Evolutionary conservation across 305 asterid species (phyloP).

Genomic region (Andrographis paniculata): DNA sequence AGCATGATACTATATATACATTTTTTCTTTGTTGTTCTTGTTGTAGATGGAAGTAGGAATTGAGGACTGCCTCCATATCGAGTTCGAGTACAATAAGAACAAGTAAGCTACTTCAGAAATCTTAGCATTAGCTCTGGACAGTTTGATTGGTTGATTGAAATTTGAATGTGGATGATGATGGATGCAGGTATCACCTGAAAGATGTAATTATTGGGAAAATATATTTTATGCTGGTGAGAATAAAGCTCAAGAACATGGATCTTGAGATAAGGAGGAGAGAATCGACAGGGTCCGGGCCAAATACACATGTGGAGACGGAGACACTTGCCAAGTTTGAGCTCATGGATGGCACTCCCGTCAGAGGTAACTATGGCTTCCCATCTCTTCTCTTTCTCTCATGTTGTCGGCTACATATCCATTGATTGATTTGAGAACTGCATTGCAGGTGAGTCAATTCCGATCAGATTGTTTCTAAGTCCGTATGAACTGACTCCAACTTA

Average conservation of each 20-base stretch:
- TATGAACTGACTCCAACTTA: conserved; percentile 90
- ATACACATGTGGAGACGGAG: conserved; percentile 97
- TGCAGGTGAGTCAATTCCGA: conserved; percentile 94
- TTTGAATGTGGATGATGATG: conserved; percentile 20
- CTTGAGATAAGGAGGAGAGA: conserved; percentile 94
- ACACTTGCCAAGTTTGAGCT: conserved; percentile 96
- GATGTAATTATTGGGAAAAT: conserved; percentile 92
- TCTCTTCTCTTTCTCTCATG: too few species aligned
- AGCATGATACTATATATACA: background rate
- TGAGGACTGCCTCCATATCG: conserved; percentile 98
- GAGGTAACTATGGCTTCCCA: conserved; percentile 38
- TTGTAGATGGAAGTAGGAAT: conserved; percentile 99
- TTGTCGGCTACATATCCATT: too few species aligned
- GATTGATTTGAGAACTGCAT: background rate
- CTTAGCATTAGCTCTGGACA: background rate
- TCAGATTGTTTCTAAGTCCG: conserved; percentile 89
- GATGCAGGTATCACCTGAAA: conserved; percentile 88
- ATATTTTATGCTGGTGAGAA: conserved; percentile 92
- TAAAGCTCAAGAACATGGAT: conserved; percentile 97
- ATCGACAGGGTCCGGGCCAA: conserved; percentile 92
- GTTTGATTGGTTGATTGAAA: background rate
- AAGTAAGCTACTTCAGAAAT: conserved; percentile 42
- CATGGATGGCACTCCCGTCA: conserved; percentile 99
- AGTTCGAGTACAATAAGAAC: conserved; percentile 97
- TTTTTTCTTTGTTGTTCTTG: conserved; percentile 5